phyloP scores from a whole-genome alignment of 345 rosid genomes.

The Odontarrhena argentea region DNA sequence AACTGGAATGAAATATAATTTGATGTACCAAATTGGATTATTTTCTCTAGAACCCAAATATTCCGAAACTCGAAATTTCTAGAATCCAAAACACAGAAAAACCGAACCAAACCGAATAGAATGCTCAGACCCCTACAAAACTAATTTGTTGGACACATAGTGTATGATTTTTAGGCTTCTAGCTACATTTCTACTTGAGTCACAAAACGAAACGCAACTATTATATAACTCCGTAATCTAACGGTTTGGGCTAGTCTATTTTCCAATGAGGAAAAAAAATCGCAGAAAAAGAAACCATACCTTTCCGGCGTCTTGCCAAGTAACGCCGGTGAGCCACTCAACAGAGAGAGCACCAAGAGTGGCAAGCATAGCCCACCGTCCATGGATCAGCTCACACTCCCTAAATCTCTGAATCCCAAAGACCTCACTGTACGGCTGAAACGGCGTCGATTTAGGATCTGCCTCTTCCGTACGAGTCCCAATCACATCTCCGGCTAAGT shows the following conservation, averaged over 20 bases:
- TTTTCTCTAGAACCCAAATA: too few species aligned
- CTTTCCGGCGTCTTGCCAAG: conserved; percentile 84
- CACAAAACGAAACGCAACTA: conserved; percentile 7
- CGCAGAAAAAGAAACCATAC: conserved; percentile 26
- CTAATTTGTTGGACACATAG: too few species aligned
- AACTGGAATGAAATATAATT: too few species aligned
- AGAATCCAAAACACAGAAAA: too few species aligned
- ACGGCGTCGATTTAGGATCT: conserved; percentile 72
- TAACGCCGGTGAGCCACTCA: conserved; percentile 67
- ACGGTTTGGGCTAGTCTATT: neutral
- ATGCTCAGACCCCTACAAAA: too few species aligned
- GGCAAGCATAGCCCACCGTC: conserved; percentile 90
- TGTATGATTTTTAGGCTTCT: too few species aligned
- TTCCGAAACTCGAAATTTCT: too few species aligned
- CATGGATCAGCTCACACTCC: conserved; percentile 88
- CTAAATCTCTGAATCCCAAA: conserved; percentile 85
- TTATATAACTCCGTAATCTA: neutral
- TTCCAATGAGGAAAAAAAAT: neutral
- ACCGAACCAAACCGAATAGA: too few species aligned
- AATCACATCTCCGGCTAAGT: conserved; percentile 64
- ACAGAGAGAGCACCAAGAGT: conserved; percentile 75
- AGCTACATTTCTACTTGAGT: neutral
- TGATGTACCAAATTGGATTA: too few species aligned
- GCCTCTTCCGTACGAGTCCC: conserved; percentile 54
- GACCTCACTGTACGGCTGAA: conserved; percentile 81